These are phyloP conservation scores for Cercospora citrullina DNA, from an alignment of 2,329 filamentous ascomycete genomes.

Conservation along the genomic window DNA sequence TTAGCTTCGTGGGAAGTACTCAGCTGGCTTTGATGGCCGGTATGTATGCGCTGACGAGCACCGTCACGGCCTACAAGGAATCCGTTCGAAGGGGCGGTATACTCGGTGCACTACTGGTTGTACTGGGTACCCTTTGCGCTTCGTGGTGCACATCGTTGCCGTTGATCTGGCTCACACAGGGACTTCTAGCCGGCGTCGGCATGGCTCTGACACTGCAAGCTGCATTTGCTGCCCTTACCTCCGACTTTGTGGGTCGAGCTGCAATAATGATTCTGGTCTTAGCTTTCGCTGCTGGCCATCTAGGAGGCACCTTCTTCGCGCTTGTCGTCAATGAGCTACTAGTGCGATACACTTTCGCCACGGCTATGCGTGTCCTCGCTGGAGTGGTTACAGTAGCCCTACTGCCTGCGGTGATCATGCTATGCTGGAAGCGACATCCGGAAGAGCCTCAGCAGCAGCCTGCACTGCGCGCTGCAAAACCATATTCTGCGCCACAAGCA, in stretches of 20 bases:
- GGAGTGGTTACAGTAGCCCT: neutral
- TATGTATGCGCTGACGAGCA: neutral
- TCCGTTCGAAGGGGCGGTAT: neutral
- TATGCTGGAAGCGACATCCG: neutral
- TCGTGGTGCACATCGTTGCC: neutral
- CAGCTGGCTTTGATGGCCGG: neutral
- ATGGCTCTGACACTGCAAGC: neutral
- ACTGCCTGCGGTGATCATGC: neutral
- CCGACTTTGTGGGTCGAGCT: neutral
- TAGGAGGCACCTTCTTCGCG: neutral
- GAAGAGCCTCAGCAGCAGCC: neutral
- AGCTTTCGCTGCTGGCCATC: neutral
- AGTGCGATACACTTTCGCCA: neutral
- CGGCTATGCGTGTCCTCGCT: neutral
- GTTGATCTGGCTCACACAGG: neutral
- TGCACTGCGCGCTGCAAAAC: neutral
- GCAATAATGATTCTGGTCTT: neutral
- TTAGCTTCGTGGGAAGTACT: constrained; percentile 8
- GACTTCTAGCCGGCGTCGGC: neutral
- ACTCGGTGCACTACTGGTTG: neutral
- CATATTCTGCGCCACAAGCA: neutral
- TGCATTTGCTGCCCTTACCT: neutral
- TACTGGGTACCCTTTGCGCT: neutral
- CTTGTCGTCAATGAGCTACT: neutral
- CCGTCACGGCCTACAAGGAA: neutral